Evolutionary conservation across 2,329 filamentous ascomycete genomes (phyloP), one percentile per base, ranked within the genome.

Genomic region (Tetracladium maxilliforme): DNA sequence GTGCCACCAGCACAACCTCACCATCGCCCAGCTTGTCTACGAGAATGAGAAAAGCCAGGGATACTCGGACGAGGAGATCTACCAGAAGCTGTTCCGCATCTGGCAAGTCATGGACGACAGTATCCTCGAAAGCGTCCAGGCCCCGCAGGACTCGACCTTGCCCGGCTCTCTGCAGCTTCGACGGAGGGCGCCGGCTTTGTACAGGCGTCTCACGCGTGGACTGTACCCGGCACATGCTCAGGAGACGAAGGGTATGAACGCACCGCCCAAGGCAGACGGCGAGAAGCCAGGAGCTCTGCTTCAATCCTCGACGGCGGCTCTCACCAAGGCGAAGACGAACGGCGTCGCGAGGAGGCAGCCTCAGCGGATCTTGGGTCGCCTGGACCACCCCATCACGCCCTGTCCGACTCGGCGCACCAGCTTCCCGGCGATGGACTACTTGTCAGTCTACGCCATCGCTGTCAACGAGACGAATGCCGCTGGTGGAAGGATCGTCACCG

Each of bases 391-490:
- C 5, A 50, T 63, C 22, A 39, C 51, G 27, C 58, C 58, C 2
- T 53, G 56, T 2, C 58, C 58, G 2, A 36, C 40, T 2, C 55
- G 57, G 2, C 54, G 58, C 6, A 61, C 58, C 4, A 49, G 55
- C 1, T 57, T 63, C 28, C 56, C 57, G 4, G 54, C 56, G 4
- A 61, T 63, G 56, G 58, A 63, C 29, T 58, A 63, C 27, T 38
- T 63, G 7, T 54, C 54, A 2, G 58, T 61, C 1, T 63, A 62
- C 30, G 58, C 58, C 19, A 62, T 62, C 12, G 58, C 58, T 0
- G 58, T 63, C 14, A 63, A 63, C 33, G 58, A 63, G 39, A 63
- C 58, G n/a, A 63, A 63, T 28, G 58, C 58, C 3, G 55, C 52
- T 0, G 58, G 58, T 9, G 58, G 58, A 0, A 54, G 58, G 16